Evolutionary conservation across 164 flowering plant species (phyloP), one percentile per base, ranked within the genome.

Genomic region (Hamamelis virginiana): DNA sequence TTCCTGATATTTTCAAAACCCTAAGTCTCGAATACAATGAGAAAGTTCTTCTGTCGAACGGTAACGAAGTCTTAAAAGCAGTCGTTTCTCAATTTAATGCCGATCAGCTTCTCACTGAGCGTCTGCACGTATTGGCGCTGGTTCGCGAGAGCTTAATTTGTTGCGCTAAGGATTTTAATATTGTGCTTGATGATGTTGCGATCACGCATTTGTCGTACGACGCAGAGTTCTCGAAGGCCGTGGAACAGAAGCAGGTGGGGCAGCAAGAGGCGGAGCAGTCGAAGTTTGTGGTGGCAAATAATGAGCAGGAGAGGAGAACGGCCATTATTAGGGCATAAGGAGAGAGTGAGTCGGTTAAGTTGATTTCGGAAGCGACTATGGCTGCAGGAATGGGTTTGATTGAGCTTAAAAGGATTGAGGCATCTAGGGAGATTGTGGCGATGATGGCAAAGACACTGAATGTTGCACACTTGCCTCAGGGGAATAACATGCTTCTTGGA

Each of bases 241-340:
- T 87, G 60, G 91, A 87, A 84, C 86, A 82, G 86, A 87, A 87
- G 81, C 91, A 93, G 78, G 98, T 93, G 44, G 97, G 95, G 0
- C 98, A 93, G 80, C 98, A 93, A 81, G 98, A 93, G 78, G 98
- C 98, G 0, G 97, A 91, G 85, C 51, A 94, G 72, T 88, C 92
- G 1, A 93, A 87, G 76, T 92, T 83, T 46, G 87, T 92, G 19
- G 97, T 92, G 59, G 75, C 75, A 70, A 92, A 90, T 79, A 91
- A 95, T 0, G 96, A 91, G 76, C 98, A 92, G 79, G 96, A 92
- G 80, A 77, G 90, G 74, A 72, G 96, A 68, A 96, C 98, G 0
- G 94, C 96, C 0, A 78, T 91, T 74, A 88, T 91, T 52, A 70
- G 95, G 75, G 80, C 91, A 10, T 91, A 91, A 74, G 98, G 98